These are phyloP conservation scores for Jatropha curcas DNA, from an alignment of 345 rosid genomes.

Conservation along the genomic window DNA sequence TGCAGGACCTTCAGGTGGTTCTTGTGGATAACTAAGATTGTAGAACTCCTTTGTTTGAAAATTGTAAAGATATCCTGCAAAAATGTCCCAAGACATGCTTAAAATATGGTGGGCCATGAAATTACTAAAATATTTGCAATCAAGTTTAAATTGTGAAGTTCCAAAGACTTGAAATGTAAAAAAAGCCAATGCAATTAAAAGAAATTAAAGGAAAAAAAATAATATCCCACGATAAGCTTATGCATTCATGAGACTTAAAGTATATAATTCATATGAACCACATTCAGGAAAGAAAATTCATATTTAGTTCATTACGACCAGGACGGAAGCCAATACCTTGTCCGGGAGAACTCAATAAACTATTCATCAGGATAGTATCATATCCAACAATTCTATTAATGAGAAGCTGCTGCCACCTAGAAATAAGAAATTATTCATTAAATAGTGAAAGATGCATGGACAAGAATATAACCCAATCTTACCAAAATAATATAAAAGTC, in stretches of 20 bases:
- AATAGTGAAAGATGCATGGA: neutral
- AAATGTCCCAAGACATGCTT: constrained; percentile 1
- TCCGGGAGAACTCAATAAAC: constrained; percentile 80
- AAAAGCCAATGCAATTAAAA: neutral
- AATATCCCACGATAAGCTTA: neutral
- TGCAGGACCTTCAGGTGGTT: constrained; percentile 75
- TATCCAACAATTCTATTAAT: constrained; percentile 98
- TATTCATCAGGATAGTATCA: constrained; percentile 98
- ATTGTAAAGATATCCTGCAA: constrained; percentile 84
- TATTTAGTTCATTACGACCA: constrained; percentile 4
- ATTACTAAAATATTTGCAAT: neutral
- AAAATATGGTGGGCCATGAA: neutral
- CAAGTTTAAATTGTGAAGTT: neutral
- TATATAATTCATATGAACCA: neutral
- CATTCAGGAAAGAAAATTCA: neutral
- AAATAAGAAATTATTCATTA: constrained; percentile 25
- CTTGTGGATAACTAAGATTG: constrained; percentile 90
- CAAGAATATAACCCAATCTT: neutral
- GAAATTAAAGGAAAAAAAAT: neutral
- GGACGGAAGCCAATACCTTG: constrained; percentile 57
- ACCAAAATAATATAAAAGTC: too few relatives aligned
- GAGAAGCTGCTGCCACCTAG: constrained; percentile 99
- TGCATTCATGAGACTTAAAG: neutral
- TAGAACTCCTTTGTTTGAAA: constrained; percentile 88
- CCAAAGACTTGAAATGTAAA: neutral